Percentiles rank a stretch among this genome's conserved stretches.
These are phyloP conservation scores for Fistulifera pelliculosa DNA, from an alignment of 108 stramenopile genomes.

Conservation along the genomic window DNA sequence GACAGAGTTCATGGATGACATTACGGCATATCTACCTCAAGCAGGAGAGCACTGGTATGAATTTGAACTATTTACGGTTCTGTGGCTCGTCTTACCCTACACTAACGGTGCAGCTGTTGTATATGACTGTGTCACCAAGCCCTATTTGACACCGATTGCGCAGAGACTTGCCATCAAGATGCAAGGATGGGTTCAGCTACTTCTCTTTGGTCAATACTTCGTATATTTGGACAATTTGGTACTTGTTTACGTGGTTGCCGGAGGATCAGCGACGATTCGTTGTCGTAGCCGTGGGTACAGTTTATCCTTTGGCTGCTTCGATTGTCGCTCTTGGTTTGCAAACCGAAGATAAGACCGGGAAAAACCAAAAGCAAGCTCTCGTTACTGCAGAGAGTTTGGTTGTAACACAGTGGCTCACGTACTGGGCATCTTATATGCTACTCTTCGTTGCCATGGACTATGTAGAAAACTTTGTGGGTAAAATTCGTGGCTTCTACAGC, in stretches of 20 bases:
- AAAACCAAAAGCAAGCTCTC: background rate
- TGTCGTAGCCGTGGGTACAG: conserved; percentile 32
- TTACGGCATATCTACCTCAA: conserved; percentile 7
- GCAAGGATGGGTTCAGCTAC: conserved; percentile 8
- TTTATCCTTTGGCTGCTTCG: conserved; percentile 32
- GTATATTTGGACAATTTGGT: conserved; percentile 40
- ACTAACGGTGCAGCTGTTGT: conserved; percentile 35
- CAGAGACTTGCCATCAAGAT: conserved; percentile 16
- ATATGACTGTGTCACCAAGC: conserved; percentile 29
- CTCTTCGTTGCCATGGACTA: conserved; percentile 43
- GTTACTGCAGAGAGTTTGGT: background rate
- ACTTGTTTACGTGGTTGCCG: conserved; percentile 37
- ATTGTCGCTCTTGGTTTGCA: conserved; percentile 32
- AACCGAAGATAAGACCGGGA: background rate
- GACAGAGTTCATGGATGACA: conserved; percentile 16
- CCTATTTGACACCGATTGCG: conserved; percentile 25
- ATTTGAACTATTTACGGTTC: conserved; percentile 24
- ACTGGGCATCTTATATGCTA: conserved; percentile 37
- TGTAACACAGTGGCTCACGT: conserved; percentile 22
- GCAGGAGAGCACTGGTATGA: conserved; percentile 17
- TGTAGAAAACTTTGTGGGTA: conserved; percentile 37
- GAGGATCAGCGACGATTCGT: conserved; percentile 31
- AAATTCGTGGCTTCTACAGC: conserved; percentile 43
- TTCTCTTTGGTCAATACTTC: conserved; percentile 24
- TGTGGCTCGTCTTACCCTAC: conserved; percentile 42